A percentile compares a stretch with the other conserved stretches of the same genome.
Conservation (phyloP, 495 filamentous ascomycete genomes). For the Talaromyces liani region DNA sequence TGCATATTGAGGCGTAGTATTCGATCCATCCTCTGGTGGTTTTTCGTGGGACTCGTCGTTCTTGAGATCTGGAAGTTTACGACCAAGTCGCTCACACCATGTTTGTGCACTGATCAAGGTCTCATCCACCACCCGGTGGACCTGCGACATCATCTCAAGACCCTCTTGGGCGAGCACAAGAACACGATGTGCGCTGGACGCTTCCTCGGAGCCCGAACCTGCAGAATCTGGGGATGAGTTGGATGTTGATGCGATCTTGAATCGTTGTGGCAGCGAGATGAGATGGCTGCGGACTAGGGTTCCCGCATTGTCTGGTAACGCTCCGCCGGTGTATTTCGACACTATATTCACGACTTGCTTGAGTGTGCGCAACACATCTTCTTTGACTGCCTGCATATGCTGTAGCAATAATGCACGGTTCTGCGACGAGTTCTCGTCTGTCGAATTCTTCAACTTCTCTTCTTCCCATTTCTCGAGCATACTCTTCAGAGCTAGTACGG, state of each 20-base stretch:
- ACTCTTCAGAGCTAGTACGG: slow-evolving; percentile 59
- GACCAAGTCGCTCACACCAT: slow-evolving; percentile 73
- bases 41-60: slow-evolving; percentile 13
- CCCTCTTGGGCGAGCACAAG: slow-evolving; percentile 79
- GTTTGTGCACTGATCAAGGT: slow-evolving; percentile 79
- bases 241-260: slow-evolving; percentile 48
- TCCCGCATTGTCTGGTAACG: slow-evolving; percentile 75
- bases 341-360: slow-evolving; percentile 71
- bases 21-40: slow-evolving; percentile 14
- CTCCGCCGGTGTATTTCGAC: slow-evolving; percentile 74
- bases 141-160: slow-evolving; percentile 81
- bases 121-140: slow-evolving; percentile 71
- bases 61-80: slow-evolving; percentile 32
- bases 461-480: slow-evolving; percentile 72
- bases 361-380: slow-evolving; percentile 68
- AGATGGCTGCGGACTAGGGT: slow-evolving; percentile 72
- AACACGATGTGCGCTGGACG: slow-evolving; percentile 56
- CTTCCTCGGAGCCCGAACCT: slow-evolving; percentile 31
- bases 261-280: slow-evolving; percentile 69
- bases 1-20: background rate
- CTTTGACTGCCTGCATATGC: slow-evolving; percentile 62
- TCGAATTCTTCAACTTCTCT: slow-evolving; percentile 14
- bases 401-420: slow-evolving; percentile 39
- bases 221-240: slow-evolving; percentile 32
- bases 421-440: slow-evolving; percentile 17